Base-by-base conservation (phyloP, 495 filamentous ascomycete genomes). In the Extremus antarcticus region DNA sequence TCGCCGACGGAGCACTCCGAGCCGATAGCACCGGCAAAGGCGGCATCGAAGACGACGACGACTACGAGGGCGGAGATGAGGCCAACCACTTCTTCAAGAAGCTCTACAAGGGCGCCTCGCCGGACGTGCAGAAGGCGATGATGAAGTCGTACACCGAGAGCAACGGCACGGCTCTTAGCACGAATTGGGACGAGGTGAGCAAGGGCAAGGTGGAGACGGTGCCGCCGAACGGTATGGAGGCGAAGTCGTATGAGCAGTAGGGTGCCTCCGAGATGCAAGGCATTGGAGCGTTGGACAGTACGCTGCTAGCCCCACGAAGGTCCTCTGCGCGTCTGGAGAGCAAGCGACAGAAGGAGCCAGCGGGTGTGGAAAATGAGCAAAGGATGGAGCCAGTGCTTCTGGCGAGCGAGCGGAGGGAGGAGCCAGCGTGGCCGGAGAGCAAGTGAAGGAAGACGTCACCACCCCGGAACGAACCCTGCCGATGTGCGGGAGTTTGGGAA, bases 111-210 rank as follows among this genome's bases (percentile, higher is more conserved):
- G 74, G 74, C 51, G 85, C 89, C 0, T 82, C 87, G 51, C 78
- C 81, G 0, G 90, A 98, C 57, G 88, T 87, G 35, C 80, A 78
- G 62, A 78, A 88, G 2, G 92, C 92, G 2, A 98, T 98, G 92
- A 88, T 95, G 80, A 98, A 98, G 78, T 95, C 88, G 68, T 97
- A 87, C 63, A 68, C 80, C 21, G 92, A 98, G 73, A 95, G 89
- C 66, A 87, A 91, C 60, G 92, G 92, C 0, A 98, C 92, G 0
- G 81, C 88, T 1, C 71, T 98, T 57, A 96, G 90, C 66, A 98
- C 94, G 0, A 87, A 91, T 59, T 98, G 92, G 92, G 68, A 70
- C 1, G 90, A 96, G 58, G 92, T 95, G 41, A 78, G 80, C 17
- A 81, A 75, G 54, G 79, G 79, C 25, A 84, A 73, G 39, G 85